phyloP scores from a whole-genome alignment of 1,284 basidiomycete species.

The Bjerkandera adusta region DNA sequence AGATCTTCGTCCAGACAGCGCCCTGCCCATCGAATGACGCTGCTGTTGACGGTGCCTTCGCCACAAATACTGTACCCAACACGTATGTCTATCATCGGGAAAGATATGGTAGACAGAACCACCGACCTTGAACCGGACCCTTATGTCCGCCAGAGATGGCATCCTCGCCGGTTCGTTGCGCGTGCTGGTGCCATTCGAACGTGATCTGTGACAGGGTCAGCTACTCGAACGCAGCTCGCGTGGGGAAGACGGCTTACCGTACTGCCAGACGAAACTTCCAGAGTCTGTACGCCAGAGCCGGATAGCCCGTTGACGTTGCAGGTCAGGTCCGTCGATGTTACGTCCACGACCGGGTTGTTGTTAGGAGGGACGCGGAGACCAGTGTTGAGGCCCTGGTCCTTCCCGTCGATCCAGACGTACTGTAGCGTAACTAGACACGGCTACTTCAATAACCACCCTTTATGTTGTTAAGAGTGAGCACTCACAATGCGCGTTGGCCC shows the following conservation, averaged over 20 bases:
- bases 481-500: conserved; percentile 43
- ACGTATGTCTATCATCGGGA: background rate
- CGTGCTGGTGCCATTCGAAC: conserved; percentile 48
- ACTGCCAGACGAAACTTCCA: conserved; percentile 40
- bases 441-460: background rate
- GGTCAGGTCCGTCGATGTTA: conserved; percentile 46
- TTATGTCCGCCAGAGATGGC: conserved; percentile 51
- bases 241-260: conserved; percentile 28
- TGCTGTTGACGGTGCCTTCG: conserved; percentile 45
- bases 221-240: background rate
- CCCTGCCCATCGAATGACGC: conserved; percentile 45
- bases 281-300: conserved; percentile 37
- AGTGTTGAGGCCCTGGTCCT: conserved; percentile 43
- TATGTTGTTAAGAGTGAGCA: background rate
- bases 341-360: conserved; percentile 53
- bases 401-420: conserved; percentile 47
- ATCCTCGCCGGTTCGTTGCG: conserved; percentile 51
- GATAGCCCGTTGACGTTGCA: conserved; percentile 49
- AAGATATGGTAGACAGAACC: background rate
- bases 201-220: conserved; percentile 23
- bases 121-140: conserved; percentile 37
- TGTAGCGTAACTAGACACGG: conserved; percentile 43
- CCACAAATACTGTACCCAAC: conserved; percentile 39
- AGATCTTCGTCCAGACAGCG: conserved; percentile 54
- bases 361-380: conserved; percentile 46